Percentiles rank a stretch among this genome's conserved stretches.
Evolutionary conservation across 2,329 filamentous ascomycete genomes (phyloP).

Genomic region (Penicillium sp.): DNA sequence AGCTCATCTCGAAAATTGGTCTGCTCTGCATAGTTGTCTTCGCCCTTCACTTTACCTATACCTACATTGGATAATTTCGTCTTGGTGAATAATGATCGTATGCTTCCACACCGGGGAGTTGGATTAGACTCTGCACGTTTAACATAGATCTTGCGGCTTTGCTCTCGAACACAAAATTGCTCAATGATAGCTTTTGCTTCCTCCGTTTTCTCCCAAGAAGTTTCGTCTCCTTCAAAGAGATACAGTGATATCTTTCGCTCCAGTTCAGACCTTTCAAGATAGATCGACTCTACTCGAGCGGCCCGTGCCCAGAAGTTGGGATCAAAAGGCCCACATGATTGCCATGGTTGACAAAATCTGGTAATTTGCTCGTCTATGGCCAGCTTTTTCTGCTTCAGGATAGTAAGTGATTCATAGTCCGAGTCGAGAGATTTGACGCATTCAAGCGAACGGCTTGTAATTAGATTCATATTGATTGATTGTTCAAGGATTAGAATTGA

Average conservation of each 20-base stretch:
- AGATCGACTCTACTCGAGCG: neutral
- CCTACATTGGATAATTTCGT: neutral
- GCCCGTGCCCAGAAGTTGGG: neutral
- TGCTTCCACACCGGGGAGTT: neutral
- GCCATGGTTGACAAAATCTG: neutral
- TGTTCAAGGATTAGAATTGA: no score
- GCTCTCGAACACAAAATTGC: neutral
- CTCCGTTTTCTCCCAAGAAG: neutral
- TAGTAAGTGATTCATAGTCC: neutral
- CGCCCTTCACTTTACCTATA: neutral
- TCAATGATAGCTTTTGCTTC: neutral
- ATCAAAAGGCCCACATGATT: neutral
- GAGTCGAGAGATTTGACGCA: neutral
- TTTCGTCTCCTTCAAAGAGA: neutral
- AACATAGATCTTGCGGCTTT: neutral
- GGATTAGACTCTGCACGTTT: neutral
- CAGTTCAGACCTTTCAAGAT: neutral
- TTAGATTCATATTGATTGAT: neutral
- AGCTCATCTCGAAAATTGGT: neutral
- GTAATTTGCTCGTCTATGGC: neutral
- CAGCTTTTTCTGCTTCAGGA: neutral
- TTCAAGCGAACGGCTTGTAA: neutral
- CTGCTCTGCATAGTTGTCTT: neutral
- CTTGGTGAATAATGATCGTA: neutral
- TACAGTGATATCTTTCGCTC: neutral